Conservation (phyloP, 2,329 filamentous ascomycete genomes). For the Penicillium sp. region DNA sequence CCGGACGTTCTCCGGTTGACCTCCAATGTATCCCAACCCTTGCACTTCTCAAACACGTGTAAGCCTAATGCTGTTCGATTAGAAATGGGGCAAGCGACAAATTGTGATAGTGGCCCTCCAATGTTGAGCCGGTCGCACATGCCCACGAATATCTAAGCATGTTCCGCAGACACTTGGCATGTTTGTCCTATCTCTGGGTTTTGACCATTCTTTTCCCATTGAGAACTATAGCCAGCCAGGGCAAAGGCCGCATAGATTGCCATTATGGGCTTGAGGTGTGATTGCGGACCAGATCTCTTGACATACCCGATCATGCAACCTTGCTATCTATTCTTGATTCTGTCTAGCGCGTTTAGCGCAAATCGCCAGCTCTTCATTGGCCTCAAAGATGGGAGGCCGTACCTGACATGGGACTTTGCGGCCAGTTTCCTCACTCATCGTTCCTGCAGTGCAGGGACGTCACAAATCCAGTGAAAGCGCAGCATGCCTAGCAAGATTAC, state of each 20-base stretch:
- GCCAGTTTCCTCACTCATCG: too few species aligned
- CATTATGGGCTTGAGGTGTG: neutral
- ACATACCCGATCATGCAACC: neutral
- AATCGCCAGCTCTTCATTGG: neutral
- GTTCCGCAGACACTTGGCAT: neutral
- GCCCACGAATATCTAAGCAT: neutral
- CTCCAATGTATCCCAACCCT: neutral
- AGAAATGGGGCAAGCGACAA: neutral
- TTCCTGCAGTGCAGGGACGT: too few species aligned
- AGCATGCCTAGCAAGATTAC: too few species aligned
- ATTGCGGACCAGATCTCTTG: constrained; percentile 1
- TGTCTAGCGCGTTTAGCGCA: neutral
- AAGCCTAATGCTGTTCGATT: neutral
- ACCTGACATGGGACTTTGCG: neutral
- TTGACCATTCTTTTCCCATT: neutral
- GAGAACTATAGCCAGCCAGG: neutral
- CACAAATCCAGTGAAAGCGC: too few species aligned
- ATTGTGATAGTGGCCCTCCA: neutral
- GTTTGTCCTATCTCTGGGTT: neutral
- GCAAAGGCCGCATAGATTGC: neutral
- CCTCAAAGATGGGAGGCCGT: neutral
- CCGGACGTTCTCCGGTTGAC: neutral
- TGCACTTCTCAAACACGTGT: neutral
- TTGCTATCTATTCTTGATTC: neutral
- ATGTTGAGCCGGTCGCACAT: neutral